Evolutionary conservation across 202 grass and related monocot genomes (phyloP).

Genomic region (Alloteropsis angusta): DNA sequence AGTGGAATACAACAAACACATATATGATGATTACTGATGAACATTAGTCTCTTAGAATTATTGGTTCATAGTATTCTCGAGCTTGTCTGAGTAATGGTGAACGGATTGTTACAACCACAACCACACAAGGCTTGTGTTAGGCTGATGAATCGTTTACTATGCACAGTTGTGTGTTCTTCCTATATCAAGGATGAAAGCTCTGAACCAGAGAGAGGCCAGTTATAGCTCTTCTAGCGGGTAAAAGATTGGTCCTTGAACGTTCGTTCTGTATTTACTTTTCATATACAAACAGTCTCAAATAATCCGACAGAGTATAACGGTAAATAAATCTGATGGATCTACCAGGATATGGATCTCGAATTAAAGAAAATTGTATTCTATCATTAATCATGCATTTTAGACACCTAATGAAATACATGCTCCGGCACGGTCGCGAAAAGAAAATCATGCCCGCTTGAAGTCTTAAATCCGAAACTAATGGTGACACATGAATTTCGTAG

Average conservation of each 20-base stretch:
- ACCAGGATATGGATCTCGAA: background rate
- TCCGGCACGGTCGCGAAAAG: too few species aligned
- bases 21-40: background rate
- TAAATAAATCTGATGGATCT: background rate
- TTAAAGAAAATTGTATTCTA: background rate
- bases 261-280: background rate
- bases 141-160: too few species aligned
- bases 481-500: too few species aligned
- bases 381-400: background rate
- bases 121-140: background rate
- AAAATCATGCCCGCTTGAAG: background rate
- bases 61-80: background rate
- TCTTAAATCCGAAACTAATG: background rate
- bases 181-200: too few species aligned
- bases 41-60: background rate
- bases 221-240: too few species aligned
- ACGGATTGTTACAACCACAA: background rate
- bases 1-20: background rate
- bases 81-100: background rate
- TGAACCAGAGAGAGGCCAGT: too few species aligned
- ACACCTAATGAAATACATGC: too few species aligned
- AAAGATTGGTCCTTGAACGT: background rate
- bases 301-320: background rate
- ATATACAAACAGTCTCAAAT: background rate
- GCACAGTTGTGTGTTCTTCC: too few species aligned